Base-by-base conservation (phyloP, 163 green algal genomes). In the Chlorella variabilis region DNA sequence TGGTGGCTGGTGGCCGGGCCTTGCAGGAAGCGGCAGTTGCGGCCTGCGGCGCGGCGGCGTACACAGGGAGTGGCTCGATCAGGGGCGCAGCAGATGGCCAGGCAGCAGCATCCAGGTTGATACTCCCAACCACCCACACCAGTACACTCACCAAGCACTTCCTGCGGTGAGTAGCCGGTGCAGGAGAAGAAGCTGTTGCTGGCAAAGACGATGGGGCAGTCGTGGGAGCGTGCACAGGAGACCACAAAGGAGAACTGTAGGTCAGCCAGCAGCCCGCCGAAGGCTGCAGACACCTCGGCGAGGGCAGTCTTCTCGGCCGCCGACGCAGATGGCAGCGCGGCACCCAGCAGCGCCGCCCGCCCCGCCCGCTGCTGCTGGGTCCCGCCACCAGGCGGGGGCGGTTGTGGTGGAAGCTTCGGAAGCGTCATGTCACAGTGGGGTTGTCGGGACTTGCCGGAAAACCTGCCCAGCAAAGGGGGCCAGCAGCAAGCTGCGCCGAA, bases 181-280 rank as follows among this genome's bases (percentile, higher is more conserved):
- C 97, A 95, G 27, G 91, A 75, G 48, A 96, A 94, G 79, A 98
- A 98, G 86, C 85, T 89, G 75, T 97, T 88, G 79, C 36, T 71
- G 76, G 93, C 94, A 78, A 94, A 98, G 2, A 98, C 92, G 59
- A 98, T 89, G 1, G 94, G 94, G 81, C 91, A 95, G 80, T 98
- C 95, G 5, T 92, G 90, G n/a, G 94, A 85, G 23, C 94, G 96
- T 0, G 93, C 90, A 87, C 97, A 94, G 31, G 90, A 90, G 20
- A 98, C 91, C 21, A 97, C 94, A 68, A 98, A 98, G 0, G 93
- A 96, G 62, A 97, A 94, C 15, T 88, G 78, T 23, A 98, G 84
- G 33, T 90, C 90, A 11, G 91, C 88, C 71, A 98, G 86, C 41
- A 97, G n/a, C 4, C 38, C 7, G 21, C 51, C 51, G 56, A 79